Conservation (phyloP, 2,329 filamentous ascomycete genomes). For the Phyllosticta paracitricarpa region DNA sequence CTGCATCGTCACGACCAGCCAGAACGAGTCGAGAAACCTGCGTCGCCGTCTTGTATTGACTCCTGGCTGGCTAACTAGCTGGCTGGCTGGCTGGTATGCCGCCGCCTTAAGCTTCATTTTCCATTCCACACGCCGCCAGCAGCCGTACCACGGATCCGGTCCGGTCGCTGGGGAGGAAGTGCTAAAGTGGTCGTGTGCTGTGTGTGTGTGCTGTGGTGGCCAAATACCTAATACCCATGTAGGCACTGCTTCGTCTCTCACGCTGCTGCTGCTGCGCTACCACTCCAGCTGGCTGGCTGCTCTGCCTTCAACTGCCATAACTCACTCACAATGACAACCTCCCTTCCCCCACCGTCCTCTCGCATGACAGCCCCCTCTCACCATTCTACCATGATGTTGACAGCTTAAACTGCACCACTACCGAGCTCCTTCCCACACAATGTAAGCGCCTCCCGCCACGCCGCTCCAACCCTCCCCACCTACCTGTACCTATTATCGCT, state of each 20-base stretch:
- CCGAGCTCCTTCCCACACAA: neutral
- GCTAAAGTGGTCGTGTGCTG: neutral
- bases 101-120: neutral
- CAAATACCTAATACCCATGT: neutral
- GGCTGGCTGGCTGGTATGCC: neutral
- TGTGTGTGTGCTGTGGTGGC: no score
- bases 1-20: neutral
- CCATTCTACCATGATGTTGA: neutral
- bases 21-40: neutral
- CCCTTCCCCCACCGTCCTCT: neutral
- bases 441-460: neutral
- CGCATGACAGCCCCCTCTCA: neutral
- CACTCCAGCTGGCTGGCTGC: neutral
- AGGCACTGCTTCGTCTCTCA: neutral
- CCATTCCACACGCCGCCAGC: conserved; percentile 7
- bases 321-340: neutral
- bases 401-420: neutral
- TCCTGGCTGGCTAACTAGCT: no score
- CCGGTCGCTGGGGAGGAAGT: neutral
- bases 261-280: neutral
- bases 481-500: neutral
- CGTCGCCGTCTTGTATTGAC: neutral
- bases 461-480: neutral
- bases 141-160: conserved; percentile 10
- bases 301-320: neutral